phyloP scores from a whole-genome alignment of 2,329 filamentous ascomycete genomes.

The Pseudogymnoascus destructans region DNA sequence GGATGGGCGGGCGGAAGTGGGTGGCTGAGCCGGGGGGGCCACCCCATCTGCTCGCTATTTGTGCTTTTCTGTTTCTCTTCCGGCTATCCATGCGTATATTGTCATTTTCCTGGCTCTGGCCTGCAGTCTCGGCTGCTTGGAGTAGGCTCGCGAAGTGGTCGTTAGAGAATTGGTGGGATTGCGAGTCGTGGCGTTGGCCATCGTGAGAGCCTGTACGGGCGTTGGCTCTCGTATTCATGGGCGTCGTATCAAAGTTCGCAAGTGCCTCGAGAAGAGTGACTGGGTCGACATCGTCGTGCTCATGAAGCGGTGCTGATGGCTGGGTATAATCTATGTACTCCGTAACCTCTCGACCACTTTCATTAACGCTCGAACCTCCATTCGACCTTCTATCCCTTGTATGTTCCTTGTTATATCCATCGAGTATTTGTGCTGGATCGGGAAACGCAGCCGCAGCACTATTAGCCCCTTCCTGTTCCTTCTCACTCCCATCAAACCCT shows the following conservation, averaged over 20 bases:
- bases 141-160: constrained; percentile 21
- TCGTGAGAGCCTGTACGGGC: not conserved
- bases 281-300: constrained; percentile 15
- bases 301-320: not conserved
- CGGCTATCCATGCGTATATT: not conserved
- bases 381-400: not conserved
- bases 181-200: not conserved
- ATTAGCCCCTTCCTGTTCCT: constrained; percentile 3
- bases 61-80: constrained; percentile 7
- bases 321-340: constrained; percentile 2
- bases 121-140: constrained; percentile 21
- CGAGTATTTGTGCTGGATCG: constrained; percentile 6
- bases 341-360: not conserved
- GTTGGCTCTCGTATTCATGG: constrained; percentile 9
- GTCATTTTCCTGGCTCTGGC: constrained; percentile 8
- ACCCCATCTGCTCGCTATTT: not conserved
- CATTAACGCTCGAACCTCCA: not conserved
- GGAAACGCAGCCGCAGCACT: constrained; percentile 8
- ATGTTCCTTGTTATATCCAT: constrained; percentile 9
- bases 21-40: not conserved
- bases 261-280: constrained; percentile 21
- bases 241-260: constrained; percentile 16
- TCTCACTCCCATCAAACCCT: constrained; percentile 10
- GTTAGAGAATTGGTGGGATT: constrained; percentile 13
- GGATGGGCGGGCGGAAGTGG: not conserved